A percentile compares a stretch with the other conserved stretches of the same genome.
These are phyloP conservation scores for Nakazawaea ambrosiae DNA, from an alignment of 805 yeast genomes.

Conservation along the genomic window DNA sequence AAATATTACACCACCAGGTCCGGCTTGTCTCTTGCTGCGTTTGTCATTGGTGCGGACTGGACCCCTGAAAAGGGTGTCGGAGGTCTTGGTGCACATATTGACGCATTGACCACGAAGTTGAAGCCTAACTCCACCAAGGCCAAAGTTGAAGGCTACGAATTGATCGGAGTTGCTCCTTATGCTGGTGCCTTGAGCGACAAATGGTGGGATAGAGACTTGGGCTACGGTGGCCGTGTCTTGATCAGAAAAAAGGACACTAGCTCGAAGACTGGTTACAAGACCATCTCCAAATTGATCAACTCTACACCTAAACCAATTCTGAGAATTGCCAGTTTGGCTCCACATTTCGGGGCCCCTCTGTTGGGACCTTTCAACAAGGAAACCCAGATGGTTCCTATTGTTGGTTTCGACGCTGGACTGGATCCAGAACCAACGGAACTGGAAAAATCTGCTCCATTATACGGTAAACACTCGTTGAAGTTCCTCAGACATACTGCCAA, in stretches of 20 bases:
- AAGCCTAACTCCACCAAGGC: conserved; percentile 65
- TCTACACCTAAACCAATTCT: conserved; percentile 69
- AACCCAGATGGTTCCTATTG: conserved; percentile 70
- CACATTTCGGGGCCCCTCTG: conserved; percentile 74
- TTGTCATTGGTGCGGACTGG: conserved; percentile 63
- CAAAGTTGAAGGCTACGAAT: conserved; percentile 65
- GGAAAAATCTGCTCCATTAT: conserved; percentile 57
- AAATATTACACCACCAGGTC: conserved; percentile 63
- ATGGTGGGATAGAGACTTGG: conserved; percentile 86
- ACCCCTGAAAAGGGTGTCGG: conserved; percentile 60
- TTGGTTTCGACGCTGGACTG: conserved; percentile 46
- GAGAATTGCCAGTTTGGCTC: conserved; percentile 78
- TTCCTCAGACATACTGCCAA: conserved; percentile 64
- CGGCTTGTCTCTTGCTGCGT: conserved; percentile 64
- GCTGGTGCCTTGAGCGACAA: conserved; percentile 58
- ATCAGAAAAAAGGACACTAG: conserved; percentile 31
- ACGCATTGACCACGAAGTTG: conserved; percentile 58
- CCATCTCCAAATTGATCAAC: conserved; percentile 34
- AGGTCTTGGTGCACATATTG: conserved; percentile 68
- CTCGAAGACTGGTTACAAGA: conserved; percentile 17
- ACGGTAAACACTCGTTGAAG: conserved; percentile 60
- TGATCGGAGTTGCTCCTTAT: conserved; percentile 80
- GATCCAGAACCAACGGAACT: conserved; percentile 47
- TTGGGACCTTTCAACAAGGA: conserved; percentile 70
- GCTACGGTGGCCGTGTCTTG: conserved; percentile 73